Evolutionary conservation across 495 filamentous ascomycete species (phyloP), one percentile per base, ranked within the genome.

Genomic region (Penicillium bialowiezense): DNA sequence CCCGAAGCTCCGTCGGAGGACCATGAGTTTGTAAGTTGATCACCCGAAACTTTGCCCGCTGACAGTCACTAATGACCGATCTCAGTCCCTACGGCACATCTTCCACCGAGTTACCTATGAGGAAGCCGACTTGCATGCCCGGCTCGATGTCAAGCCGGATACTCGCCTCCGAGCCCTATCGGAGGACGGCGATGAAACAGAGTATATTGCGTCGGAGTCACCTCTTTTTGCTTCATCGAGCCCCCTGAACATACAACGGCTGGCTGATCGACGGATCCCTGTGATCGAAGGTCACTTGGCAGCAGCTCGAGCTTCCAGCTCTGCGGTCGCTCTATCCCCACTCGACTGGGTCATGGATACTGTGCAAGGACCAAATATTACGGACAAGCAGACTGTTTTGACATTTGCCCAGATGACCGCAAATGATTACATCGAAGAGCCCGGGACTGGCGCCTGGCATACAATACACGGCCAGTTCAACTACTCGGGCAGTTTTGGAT

Each of bases 281-380:
- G 83, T 79, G 13, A 84, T 98, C 24, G 87, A 96, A 59, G 76
- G 78, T 3, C 81, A 96, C 56, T 75, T 97, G 36, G 76, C 81
- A 31, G 68, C 81, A 45, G 86, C 87, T 20, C 80, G 83, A 55
- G 69, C 77, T 54, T 79, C 70, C 23, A 90, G 83, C 12, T 73
- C 66, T 49, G 79, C 81, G 8, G 74, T 79, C 40, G 73, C 75
- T 19, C 74, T 86, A 33, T 80, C 76, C 26, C 73, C 83, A 6
- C 85, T 80, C 5, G 88, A 86, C 23, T 98, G 93, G 93, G 85
- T 84, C 2, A 74, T 87, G 57, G 93, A 97, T 50, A 83, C 87
- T 18, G 71, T 96, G 1, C 59, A 77, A 2, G 88, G 83, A 0
- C 93, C 93, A 10, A 85, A 98, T 67, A 68, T 92, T 26, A 89